A percentile compares a stretch with the other conserved stretches of the same genome.
Evolutionary conservation across 495 filamentous ascomycete genomes (phyloP).

Genomic region (Cetradonia linearis): DNA sequence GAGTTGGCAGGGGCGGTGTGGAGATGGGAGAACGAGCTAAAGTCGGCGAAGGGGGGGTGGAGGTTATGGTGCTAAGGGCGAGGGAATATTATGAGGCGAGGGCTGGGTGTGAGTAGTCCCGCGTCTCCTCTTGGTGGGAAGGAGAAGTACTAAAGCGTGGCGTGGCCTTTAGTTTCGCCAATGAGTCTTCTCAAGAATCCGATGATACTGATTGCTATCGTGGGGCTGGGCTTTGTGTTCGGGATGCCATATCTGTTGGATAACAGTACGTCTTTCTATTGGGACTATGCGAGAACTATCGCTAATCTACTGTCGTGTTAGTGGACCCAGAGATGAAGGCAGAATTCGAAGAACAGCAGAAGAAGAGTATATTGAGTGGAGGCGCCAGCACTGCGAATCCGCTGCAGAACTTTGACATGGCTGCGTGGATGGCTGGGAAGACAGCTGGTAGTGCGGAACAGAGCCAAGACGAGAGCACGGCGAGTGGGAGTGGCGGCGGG

Average conservation of each 20-base stretch:
- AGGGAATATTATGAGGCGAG: slow-evolving; percentile 69
- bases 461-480: slow-evolving; percentile 29
- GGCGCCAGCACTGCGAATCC: slow-evolving; percentile 32
- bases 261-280: slow-evolving; percentile 61
- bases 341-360: slow-evolving; percentile 86
- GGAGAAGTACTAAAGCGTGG: background rate
- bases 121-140: slow-evolving; percentile 2
- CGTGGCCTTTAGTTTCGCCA: slow-evolving; percentile 37
- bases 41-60: slow-evolving; percentile 34
- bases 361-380: slow-evolving; percentile 51
- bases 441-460: slow-evolving; percentile 28
- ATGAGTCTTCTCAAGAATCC: slow-evolving; percentile 77
- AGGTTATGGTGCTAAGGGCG: slow-evolving; percentile 47
- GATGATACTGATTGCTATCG: slow-evolving; percentile 84
- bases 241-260: slow-evolving; percentile 92
- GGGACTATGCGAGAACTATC: background rate
- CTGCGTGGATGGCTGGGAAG: slow-evolving; percentile 66
- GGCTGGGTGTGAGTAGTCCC: slow-evolving; percentile 53
- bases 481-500: slow-evolving; percentile 31
- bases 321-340: slow-evolving; percentile 91
- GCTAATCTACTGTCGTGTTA: slow-evolving; percentile 27
- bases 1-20: slow-evolving; percentile 78
- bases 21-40: slow-evolving; percentile 51
- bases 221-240: slow-evolving; percentile 68
- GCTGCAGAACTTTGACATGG: slow-evolving; percentile 73